These are phyloP conservation scores for Conoideocrella luteorostrata DNA, from an alignment of 2,329 filamentous ascomycete genomes.

Conservation along the genomic window DNA sequence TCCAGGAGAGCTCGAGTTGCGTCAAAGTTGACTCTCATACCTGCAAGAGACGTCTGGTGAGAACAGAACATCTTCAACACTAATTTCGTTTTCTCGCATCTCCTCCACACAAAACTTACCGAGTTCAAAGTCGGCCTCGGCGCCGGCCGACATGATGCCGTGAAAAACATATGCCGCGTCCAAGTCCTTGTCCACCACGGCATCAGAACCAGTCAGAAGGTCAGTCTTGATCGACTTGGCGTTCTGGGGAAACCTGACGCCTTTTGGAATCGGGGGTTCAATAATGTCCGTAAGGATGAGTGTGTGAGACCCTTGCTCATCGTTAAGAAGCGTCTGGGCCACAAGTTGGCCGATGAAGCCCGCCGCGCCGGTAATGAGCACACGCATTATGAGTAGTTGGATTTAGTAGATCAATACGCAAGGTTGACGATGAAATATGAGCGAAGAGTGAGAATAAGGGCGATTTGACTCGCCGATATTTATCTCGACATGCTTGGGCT, in stretches of 20 bases:
- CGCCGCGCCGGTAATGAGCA: conserved; percentile 55
- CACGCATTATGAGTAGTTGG: no score
- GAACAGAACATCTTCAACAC: no score
- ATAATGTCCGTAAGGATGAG: conserved; percentile 51
- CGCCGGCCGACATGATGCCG: conserved; percentile 56
- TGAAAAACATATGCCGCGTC: conserved; percentile 52
- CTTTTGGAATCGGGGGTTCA: conserved; percentile 38
- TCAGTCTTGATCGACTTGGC: conserved; percentile 11
- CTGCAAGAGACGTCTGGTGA: conserved; percentile 9
- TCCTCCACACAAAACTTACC: no score
- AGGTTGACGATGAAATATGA: no score
- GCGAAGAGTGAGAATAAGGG: no score
- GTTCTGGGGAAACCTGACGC: conserved; percentile 22
- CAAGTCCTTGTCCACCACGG: conserved; percentile 19
- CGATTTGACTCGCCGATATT: neutral
- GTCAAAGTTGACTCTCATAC: conserved; percentile 51
- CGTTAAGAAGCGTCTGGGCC: conserved; percentile 43
- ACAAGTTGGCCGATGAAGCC: conserved; percentile 58
- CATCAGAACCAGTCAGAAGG: conserved; percentile 4
- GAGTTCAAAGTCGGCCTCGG: conserved; percentile 50
- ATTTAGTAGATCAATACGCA: no score
- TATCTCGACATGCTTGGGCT: neutral
- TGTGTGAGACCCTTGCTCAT: conserved; percentile 21
- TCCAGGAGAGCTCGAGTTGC: conserved; percentile 47
- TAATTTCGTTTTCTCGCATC: no score